Evolutionary conservation across 2,329 filamentous ascomycete species (phyloP), one percentile per base, ranked within the genome.

Genomic region (Fusarium sp.): DNA sequence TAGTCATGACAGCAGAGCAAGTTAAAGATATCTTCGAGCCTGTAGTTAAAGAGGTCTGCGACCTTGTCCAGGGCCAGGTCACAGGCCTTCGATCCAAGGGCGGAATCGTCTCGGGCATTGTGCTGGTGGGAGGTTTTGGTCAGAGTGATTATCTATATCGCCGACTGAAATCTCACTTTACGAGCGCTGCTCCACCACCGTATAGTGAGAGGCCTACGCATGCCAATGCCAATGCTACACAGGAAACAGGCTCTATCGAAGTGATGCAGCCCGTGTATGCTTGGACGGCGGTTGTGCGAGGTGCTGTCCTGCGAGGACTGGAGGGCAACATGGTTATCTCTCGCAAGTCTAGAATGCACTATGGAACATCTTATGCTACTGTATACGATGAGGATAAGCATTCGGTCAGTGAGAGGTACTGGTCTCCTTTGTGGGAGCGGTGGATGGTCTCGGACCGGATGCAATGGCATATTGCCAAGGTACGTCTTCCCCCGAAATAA

Each of bases 381-480:
- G 90, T 92, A 0, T 95, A 92, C 75, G 91, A 94, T 69, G 90
- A 92, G 74, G 84, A 86, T 47, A 91, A 90, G 75, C 92, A 95
- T 76, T 87, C 87, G 5, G 87, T 92, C 8, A 86, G 83, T 41
- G 91, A 94, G 76, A 81, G 91, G 49, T 94, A 94, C 74, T 94
- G 91, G 91, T 91, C 88, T 68, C 91, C 90, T 8, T 77, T 94
- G 23, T 93, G 91, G 91, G 91, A 94, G 79, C 80, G 91, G 47
- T 94, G 90, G 91, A 94, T 93, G 91, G 91, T 94, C 9, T 89
- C 86, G 43, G 90, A 94, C 76, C 85, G 91, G 46, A 94, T 95
- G 91, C 90, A 93, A 78, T 94, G 92, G 92, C 91, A 94, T 77
- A 92, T 94, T 75, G 87, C 88, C 63, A 93, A 93, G 85, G 90